These are phyloP conservation scores for Termitomyces sp. DNA, from an alignment of 768 basidiomycete genomes.

Conservation along the genomic window DNA sequence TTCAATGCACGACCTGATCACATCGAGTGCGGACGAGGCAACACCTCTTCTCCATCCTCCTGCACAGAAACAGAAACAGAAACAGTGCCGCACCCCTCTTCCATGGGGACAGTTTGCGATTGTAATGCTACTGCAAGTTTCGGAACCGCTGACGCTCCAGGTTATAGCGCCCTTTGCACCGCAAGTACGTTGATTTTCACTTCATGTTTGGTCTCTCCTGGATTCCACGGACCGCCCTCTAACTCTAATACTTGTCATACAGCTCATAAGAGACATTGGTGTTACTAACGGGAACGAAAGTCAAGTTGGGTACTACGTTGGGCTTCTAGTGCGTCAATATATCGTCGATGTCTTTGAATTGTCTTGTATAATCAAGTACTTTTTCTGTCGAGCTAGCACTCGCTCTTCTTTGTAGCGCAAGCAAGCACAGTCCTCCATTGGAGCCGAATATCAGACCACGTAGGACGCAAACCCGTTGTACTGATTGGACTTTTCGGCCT, in stretches of 20 bases:
- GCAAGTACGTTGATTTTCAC: not conserved
- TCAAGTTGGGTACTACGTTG: not conserved
- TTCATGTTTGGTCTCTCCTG: no score
- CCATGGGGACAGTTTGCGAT: not conserved
- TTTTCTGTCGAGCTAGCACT: not conserved
- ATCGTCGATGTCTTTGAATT: not conserved
- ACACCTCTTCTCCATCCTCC: not conserved
- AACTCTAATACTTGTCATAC: not conserved
- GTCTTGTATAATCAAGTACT: not conserved
- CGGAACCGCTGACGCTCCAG: not conserved
- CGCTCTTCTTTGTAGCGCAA: conserved; percentile 50
- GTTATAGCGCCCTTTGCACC: not conserved
- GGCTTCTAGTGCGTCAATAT: not conserved
- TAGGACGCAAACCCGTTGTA: conserved; percentile 80
- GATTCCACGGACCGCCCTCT: not conserved
- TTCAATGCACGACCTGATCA: not conserved
- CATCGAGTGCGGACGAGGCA: not conserved
- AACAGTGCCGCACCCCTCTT: not conserved
- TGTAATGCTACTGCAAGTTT: not conserved
- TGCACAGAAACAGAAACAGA: not conserved
- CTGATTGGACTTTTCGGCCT: conserved; percentile 60
- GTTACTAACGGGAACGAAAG: not conserved
- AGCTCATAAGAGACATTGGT: not conserved
- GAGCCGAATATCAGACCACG: conserved; percentile 64
- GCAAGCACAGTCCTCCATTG: conserved; percentile 71